phyloP scores from a whole-genome alignment of 2,329 filamentous ascomycete genomes.

The Fusarium hainanense region DNA sequence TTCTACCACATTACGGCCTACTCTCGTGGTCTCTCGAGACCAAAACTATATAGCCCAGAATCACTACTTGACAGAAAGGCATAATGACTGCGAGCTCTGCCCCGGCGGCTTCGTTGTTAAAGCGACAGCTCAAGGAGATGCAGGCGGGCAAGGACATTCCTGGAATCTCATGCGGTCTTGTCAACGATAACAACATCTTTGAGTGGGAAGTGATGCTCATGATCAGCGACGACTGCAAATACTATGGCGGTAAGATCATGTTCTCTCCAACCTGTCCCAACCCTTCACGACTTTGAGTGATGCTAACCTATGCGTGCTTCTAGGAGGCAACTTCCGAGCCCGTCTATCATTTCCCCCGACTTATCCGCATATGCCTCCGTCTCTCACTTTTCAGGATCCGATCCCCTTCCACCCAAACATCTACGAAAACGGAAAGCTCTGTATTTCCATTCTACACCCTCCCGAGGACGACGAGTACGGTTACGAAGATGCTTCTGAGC shows the following conservation, averaged over 20 bases:
- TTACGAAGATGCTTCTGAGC: conserved; percentile 89
- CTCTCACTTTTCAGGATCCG: conserved; percentile 85
- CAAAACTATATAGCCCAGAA: neutral
- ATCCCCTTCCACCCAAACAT: conserved; percentile 95
- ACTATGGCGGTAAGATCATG: conserved; percentile 80
- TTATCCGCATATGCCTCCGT: conserved; percentile 89
- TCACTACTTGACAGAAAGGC: neutral
- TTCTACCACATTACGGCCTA: neutral
- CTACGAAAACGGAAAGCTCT: conserved; percentile 87
- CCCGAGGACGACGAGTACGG: conserved; percentile 94
- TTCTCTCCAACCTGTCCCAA: neutral
- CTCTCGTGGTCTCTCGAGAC: neutral
- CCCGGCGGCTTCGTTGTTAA: conserved; percentile 78
- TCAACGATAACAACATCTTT: conserved; percentile 87
- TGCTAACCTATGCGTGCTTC: conserved; percentile 19
- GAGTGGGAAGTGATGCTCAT: conserved; percentile 99
- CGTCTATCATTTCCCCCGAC: conserved; percentile 82
- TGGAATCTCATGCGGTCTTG: conserved; percentile 91
- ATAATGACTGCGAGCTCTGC: conserved; percentile 48
- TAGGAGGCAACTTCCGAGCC: conserved; percentile 93
- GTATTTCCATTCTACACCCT: conserved; percentile 96
- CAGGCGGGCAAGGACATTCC: conserved; percentile 90
- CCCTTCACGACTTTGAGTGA: conserved; percentile 2
- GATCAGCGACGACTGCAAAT: conserved; percentile 94
- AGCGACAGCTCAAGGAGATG: conserved; percentile 93